Evolutionary conservation across 371 early-diverging fungal genomes (phyloP).

Genomic region (Lichtheimia ornata): DNA sequence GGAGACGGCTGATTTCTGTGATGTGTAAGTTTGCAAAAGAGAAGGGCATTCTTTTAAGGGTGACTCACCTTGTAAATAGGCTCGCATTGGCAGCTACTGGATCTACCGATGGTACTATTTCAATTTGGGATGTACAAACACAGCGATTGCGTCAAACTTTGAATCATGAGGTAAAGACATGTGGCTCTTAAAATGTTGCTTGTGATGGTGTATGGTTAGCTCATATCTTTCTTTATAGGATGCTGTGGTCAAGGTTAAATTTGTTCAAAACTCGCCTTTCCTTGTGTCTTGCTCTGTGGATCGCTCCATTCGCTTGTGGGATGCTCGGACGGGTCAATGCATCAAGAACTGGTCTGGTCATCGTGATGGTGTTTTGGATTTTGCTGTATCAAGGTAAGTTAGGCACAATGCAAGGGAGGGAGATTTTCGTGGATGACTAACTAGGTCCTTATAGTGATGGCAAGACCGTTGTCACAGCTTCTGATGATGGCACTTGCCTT

Average conservation of each 20-base stretch:
- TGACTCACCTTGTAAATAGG: conserved; percentile 9
- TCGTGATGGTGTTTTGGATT: conserved; percentile 82
- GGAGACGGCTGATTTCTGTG: conserved; percentile 76
- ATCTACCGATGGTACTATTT: conserved; percentile 85
- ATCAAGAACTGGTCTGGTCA: conserved; percentile 82
- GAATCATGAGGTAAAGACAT: conserved; percentile 57
- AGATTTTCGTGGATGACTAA: too few species aligned
- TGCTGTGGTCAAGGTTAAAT: conserved; percentile 80
- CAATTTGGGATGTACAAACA: conserved; percentile 85
- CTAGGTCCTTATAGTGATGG: conserved; percentile 60
- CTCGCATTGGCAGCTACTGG: conserved; percentile 83
- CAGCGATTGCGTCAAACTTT: conserved; percentile 71
- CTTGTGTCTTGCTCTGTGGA: conserved; percentile 78
- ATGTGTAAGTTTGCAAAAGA: conserved; percentile 37
- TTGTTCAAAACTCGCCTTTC: conserved; percentile 66
- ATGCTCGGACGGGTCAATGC: conserved; percentile 76
- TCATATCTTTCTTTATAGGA: conserved; percentile 50
- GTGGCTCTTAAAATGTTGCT: background rate
- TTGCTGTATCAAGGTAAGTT: conserved; percentile 67
- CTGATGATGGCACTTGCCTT: conserved; percentile 78
- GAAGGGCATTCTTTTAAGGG: too few species aligned
- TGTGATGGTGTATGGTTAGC: too few species aligned
- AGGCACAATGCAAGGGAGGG: too few species aligned
- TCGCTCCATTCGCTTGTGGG: conserved; percentile 82
- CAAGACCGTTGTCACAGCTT: conserved; percentile 68